Evolutionary conservation across 441 rosid species (phyloP), one percentile per base, ranked within the genome.

Genomic region (Populus hybrid): DNA sequence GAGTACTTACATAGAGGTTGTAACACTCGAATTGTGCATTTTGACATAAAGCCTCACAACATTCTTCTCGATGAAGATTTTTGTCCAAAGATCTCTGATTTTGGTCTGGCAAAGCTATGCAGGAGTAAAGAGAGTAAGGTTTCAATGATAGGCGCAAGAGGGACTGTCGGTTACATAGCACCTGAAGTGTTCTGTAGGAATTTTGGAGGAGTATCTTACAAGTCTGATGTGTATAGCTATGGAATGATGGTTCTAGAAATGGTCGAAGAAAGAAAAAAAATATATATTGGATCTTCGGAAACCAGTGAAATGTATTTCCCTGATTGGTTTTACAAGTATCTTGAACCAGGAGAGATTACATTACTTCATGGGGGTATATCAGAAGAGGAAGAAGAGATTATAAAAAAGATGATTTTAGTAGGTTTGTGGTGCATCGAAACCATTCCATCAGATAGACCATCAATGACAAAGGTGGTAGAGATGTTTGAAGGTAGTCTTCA

Each of bases 221-320:
- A 65, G 68, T 23, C 68, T 8, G 68, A 65, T 65, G 68, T 65
- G 68, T 65, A 65, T 12, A 65, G 68, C 7, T 65, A 65, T 23
- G 68, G 68, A n/a, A 65, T 65, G 68, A 65, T 65, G 68, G 68
- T 24, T 65, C 68, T 65, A 1, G 68, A 65, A 24, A 65, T 65
- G 34, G 30, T 9, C 2, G 34, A 34, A 24, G 18, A 28, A n/a
- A 24, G 16, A 1, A 65, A 34, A 32, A 30, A 34, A 24, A 24
- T 6, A 3, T 65, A 24, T 65, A 28, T 3, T 3, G 34, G 3
- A 65, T 10, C 30, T 1, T 24, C 12, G 28, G 8, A 23, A n/a
- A 24, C 30, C 2, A 65, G 32, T 19, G 19, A 65, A 19, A 26
- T n/a, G 19, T 65, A 23, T 28, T 65, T 65, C 19, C 68, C 32